These are phyloP conservation scores for Gracilariopsis chorda DNA, from an alignment of 23 red algal genomes.

Conservation along the genomic window DNA sequence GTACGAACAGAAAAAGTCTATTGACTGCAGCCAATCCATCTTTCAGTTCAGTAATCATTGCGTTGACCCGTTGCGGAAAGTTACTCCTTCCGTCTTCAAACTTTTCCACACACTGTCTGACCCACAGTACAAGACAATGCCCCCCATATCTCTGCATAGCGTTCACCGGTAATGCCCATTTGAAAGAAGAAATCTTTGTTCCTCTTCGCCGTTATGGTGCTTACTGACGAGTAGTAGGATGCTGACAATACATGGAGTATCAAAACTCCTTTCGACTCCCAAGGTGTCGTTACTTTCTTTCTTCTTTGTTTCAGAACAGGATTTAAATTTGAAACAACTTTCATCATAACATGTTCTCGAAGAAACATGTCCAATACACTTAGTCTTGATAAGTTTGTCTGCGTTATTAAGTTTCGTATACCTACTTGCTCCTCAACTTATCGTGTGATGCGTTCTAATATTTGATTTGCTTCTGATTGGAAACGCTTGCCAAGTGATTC, in stretches of 20 bases:
- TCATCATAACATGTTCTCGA: neutral
- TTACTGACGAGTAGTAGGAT: neutral
- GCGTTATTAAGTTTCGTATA: neutral
- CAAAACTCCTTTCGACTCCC: neutral
- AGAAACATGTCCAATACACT: neutral
- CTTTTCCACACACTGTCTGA: neutral
- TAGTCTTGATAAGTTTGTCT: neutral
- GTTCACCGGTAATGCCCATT: no score
- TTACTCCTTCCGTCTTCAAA: neutral
- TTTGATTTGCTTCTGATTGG: neutral
- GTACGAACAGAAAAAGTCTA: neutral
- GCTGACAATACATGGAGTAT: neutral
- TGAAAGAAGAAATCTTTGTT: slow-evolving; percentile 16
- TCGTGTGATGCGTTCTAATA: neutral
- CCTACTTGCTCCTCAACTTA: neutral
- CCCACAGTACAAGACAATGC: neutral
- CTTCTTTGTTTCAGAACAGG: neutral
- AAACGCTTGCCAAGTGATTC: neutral
- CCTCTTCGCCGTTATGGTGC: neutral
- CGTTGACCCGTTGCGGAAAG: neutral
- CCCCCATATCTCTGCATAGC: no score
- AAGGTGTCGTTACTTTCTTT: neutral
- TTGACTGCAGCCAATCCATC: neutral
- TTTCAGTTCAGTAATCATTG: slow-evolving; percentile 2
- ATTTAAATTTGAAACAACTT: neutral